These are phyloP conservation scores for Tetraselmis chui DNA, from an alignment of 139 green algal genomes.

Conservation along the genomic window DNA sequence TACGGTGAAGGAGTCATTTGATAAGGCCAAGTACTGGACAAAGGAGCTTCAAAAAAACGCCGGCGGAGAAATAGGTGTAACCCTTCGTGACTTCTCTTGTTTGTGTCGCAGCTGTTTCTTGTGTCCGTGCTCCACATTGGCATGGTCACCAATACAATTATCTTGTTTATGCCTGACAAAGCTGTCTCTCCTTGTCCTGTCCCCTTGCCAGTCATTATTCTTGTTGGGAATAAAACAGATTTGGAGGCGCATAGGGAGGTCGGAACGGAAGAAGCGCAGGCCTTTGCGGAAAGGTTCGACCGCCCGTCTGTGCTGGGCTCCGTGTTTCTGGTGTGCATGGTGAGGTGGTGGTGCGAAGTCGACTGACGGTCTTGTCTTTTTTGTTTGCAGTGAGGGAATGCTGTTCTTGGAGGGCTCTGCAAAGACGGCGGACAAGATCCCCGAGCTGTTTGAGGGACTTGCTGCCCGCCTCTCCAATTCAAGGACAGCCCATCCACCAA, in stretches of 20 bases:
- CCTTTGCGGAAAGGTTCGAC: conserved; percentile 49
- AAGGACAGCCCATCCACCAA: not conserved
- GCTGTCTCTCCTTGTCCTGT: too few relatives aligned
- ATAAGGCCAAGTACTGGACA: conserved; percentile 53
- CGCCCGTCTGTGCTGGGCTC: too few relatives aligned
- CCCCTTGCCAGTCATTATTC: conserved; percentile 46
- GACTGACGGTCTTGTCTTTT: too few relatives aligned
- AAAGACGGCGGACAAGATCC: conserved; percentile 47
- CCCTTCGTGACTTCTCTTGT: too few relatives aligned
- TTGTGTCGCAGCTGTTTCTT: too few relatives aligned
- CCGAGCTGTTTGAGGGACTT: conserved; percentile 41
- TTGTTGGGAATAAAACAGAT: conserved; percentile 84
- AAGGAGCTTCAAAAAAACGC: conserved; percentile 55
- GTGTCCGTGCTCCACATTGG: too few relatives aligned
- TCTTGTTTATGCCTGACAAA: too few relatives aligned
- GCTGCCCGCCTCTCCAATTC: conserved; percentile 13
- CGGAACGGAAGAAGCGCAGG: conserved; percentile 40
- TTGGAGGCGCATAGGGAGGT: conserved; percentile 48
- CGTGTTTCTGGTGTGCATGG: too few relatives aligned
- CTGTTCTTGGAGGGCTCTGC: conserved; percentile 60
- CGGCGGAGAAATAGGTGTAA: not conserved
- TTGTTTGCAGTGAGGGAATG: conserved; percentile 29
- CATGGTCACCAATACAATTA: too few relatives aligned
- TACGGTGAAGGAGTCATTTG: conserved; percentile 39
- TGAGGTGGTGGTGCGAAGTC: too few relatives aligned